phyloP scores from a whole-genome alignment of 495 filamentous ascomycete species.

The Tuber umbilicatum region DNA sequence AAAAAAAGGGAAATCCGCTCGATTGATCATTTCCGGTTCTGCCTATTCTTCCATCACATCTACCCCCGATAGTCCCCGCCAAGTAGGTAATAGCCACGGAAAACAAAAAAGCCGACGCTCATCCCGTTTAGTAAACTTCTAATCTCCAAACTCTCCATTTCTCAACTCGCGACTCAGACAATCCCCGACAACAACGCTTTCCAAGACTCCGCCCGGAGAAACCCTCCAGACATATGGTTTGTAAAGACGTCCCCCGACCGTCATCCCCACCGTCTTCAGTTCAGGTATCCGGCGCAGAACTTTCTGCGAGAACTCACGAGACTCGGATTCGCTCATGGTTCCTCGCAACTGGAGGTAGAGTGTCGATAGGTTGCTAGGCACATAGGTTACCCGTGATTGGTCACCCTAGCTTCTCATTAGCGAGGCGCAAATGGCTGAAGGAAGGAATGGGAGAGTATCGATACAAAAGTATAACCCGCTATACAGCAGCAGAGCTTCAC shows the following conservation, averaged over 20 bases:
- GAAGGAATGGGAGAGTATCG: neutral
- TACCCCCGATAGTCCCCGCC: neutral
- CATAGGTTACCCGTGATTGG: neutral
- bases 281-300: neutral
- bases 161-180: neutral
- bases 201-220: neutral
- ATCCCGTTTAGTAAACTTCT: neutral
- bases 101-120: neutral
- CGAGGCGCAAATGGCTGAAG: neutral
- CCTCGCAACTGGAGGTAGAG: neutral
- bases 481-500: neutral
- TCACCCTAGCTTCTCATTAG: neutral
- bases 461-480: neutral
- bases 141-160: neutral
- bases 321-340: neutral
- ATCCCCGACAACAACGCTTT: neutral
- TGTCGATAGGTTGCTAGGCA: neutral
- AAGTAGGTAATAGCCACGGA: neutral
- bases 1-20: neutral
- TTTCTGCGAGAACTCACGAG: neutral
- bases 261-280: neutral
- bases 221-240: neutral
- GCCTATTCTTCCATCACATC: neutral
- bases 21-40: neutral
- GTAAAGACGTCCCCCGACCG: neutral